Evolutionary conservation across 805 yeast genomes (phyloP).

Genomic region (Yarrowia deformans): DNA sequence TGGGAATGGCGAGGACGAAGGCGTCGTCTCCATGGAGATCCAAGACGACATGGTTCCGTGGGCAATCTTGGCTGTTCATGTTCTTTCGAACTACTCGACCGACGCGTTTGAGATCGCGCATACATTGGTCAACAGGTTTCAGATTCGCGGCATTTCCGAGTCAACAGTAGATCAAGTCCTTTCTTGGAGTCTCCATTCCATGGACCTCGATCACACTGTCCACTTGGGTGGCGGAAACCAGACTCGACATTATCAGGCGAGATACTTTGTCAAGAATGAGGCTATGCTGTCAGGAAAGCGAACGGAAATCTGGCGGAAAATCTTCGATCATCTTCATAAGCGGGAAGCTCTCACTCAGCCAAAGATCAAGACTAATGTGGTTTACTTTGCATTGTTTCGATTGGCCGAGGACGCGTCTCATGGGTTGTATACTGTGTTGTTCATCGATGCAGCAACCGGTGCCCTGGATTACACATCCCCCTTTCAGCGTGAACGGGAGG

Average conservation of each 20-base stretch:
- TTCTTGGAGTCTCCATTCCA: neutral
- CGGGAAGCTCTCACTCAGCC: neutral
- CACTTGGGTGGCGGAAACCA: neutral
- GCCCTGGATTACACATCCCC: neutral
- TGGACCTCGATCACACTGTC: neutral
- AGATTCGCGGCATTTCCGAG: neutral
- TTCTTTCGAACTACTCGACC: neutral
- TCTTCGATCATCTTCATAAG: neutral
- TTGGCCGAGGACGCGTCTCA: neutral
- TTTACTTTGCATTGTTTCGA: slow-evolving; percentile 3
- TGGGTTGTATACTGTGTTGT: neutral
- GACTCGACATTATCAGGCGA: neutral
- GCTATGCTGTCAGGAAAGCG: neutral
- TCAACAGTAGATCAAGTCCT: neutral
- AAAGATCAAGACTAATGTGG: neutral
- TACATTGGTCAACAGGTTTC: neutral
- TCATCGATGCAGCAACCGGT: neutral
- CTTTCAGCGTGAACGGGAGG: neutral
- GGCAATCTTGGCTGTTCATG: neutral
- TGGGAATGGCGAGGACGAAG: too few relatives aligned
- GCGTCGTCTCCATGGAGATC: too few relatives aligned
- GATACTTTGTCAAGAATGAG: neutral
- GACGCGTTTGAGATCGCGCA: neutral
- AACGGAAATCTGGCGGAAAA: neutral
- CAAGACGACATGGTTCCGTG: neutral